A percentile compares a stretch with the other conserved stretches of the same genome.
phyloP scores from a whole-genome alignment of 306 rosid species.

The Trichosanthes truncata region DNA sequence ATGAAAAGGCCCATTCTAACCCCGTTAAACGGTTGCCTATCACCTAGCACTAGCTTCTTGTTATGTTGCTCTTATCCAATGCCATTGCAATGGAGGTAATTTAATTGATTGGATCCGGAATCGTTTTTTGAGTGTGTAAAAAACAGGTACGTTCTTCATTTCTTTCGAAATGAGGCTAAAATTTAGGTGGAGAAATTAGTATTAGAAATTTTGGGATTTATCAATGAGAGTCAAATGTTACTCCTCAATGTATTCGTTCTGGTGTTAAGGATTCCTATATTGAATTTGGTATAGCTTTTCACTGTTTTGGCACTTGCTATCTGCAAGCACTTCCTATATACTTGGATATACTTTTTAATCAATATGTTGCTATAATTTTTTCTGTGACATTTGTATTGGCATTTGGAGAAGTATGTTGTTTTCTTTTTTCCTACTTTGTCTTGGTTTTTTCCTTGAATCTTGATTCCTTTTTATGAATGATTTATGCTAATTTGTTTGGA shows the following conservation, averaged over 20 bases:
- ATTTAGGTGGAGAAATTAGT: neutral
- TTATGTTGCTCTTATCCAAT: constrained; percentile 87
- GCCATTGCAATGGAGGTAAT: constrained; percentile 89
- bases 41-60: constrained; percentile 92
- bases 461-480: constrained; percentile 1
- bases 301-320: constrained; percentile 21
- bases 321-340: constrained; percentile 88
- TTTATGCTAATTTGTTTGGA: neutral
- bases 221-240: neutral
- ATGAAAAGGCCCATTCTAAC: too few relatives aligned
- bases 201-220: neutral
- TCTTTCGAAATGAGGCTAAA: neutral
- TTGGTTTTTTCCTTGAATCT: neutral
- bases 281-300: constrained; percentile 8
- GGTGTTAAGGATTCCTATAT: neutral
- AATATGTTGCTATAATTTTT: constrained; percentile 73
- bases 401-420: constrained; percentile 67
- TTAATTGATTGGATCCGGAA: neutral
- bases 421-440: neutral
- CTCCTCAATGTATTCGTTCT: neutral
- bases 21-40: too few relatives aligned
- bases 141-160: neutral
- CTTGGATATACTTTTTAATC: constrained; percentile 85
- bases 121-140: neutral
- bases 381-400: constrained; percentile 83